phyloP scores from a whole-genome alignment of 1,284 basidiomycete genomes.

The Rhodofomes roseus region DNA sequence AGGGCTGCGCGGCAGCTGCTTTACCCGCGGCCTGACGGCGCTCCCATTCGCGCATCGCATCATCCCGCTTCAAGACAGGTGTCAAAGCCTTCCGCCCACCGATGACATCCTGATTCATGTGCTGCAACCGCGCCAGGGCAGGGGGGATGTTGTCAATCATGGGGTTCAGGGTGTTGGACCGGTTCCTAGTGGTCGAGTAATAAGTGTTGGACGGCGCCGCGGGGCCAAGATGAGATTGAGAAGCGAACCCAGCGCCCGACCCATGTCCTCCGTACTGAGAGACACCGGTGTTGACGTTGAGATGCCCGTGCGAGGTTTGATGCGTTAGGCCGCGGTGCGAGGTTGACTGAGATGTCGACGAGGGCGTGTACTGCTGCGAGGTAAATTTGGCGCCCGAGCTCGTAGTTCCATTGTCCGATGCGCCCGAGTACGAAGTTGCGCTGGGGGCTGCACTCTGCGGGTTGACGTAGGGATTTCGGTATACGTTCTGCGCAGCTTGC shows the following conservation, averaged over 20 bases:
- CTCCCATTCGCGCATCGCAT: constrained; percentile 90
- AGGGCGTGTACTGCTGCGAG: constrained; percentile 28
- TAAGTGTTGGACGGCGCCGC: constrained; percentile 64
- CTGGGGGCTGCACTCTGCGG: constrained; percentile 35
- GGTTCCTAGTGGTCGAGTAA: constrained; percentile 55
- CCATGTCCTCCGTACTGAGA: constrained; percentile 40
- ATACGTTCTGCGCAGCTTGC: constrained; percentile 62
- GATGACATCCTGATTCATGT: constrained; percentile 86
- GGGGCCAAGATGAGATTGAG: constrained; percentile 40
- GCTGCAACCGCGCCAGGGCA: constrained; percentile 82
- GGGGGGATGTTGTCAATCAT: constrained; percentile 92
- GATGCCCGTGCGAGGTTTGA: constrained; percentile 47
- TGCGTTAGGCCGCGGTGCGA: constrained; percentile 34
- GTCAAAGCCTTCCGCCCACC: constrained; percentile 79
- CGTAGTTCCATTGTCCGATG: constrained; percentile 22
- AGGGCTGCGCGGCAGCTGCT: constrained; percentile 60
- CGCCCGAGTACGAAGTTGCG: constrained; percentile 19
- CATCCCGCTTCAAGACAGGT: constrained; percentile 86
- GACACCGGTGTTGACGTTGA: constrained; percentile 36
- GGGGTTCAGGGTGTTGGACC: constrained; percentile 86
- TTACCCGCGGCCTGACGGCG: constrained; percentile 69
- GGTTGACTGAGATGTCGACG: constrained; percentile 25
- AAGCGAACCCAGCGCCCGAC: constrained; percentile 24
- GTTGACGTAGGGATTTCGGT: constrained; percentile 71
- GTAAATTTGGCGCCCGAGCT: constrained; percentile 13